Evolutionary conservation across 805 yeast genomes (phyloP).

Genomic region (Maudiozyma barnettii): DNA sequence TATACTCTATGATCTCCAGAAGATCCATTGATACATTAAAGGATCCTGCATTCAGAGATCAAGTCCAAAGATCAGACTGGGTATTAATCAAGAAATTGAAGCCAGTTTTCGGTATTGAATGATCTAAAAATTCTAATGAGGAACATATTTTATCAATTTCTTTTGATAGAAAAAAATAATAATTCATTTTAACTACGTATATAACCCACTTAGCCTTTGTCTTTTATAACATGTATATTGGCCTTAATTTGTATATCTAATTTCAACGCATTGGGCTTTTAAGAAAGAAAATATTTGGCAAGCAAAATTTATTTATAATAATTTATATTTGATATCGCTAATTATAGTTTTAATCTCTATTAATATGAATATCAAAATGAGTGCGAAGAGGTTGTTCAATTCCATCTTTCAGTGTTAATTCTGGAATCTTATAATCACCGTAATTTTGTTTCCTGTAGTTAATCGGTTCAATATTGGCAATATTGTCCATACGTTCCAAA

Average conservation of each 20-base stretch:
- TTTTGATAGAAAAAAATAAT: background rate
- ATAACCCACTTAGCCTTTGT: slow-evolving; percentile 1
- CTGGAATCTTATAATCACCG: slow-evolving; percentile 16
- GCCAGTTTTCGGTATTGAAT: slow-evolving; percentile 71
- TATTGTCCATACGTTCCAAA: slow-evolving; percentile 5
- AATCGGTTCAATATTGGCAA: slow-evolving; percentile 8
- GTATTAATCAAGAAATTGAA: slow-evolving; percentile 79
- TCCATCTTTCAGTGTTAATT: slow-evolving; percentile 8
- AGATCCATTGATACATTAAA: slow-evolving; percentile 92
- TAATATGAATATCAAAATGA: slow-evolving; percentile 11
- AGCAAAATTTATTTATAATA: background rate
- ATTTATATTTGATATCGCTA: background rate
- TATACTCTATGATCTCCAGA: slow-evolving; percentile 86
- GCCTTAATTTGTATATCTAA: slow-evolving; percentile 1
- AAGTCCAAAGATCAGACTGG: slow-evolving; percentile 95
- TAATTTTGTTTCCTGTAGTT: slow-evolving; percentile 14
- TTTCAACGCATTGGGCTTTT: background rate
- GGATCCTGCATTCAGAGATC: slow-evolving; percentile 94
- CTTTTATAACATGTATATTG: background rate
- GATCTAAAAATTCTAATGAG: slow-evolving; percentile 3
- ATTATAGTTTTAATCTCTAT: background rate
- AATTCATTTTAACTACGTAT: background rate
- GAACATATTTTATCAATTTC: background rate
- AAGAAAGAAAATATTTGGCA: background rate
- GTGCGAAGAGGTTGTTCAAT: slow-evolving; percentile 7